Conservation (phyloP, 1,284 basidiomycete genomes). For the Calocybe gambosa region DNA sequence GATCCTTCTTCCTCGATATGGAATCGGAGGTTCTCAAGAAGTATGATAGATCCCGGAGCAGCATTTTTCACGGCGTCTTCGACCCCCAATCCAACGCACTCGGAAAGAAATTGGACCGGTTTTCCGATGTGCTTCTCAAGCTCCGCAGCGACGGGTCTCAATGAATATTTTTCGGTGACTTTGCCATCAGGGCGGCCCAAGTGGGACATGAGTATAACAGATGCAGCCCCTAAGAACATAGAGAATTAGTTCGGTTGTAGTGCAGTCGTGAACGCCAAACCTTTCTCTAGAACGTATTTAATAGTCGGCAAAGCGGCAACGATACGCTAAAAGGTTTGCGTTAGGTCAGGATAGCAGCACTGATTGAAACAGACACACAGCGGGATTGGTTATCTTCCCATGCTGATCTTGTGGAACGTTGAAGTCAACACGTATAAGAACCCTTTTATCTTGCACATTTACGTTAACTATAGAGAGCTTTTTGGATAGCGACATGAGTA, state of each 20-base stretch:
- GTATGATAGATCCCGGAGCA: conserved; percentile 74
- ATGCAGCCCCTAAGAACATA: conserved; percentile 65
- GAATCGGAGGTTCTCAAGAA: conserved; percentile 98
- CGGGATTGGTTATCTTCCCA: conserved; percentile 93
- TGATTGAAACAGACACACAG: conserved; percentile 48
- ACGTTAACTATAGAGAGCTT: conserved; percentile 93
- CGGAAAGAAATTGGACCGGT: conserved; percentile 77
- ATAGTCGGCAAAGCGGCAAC: conserved; percentile 95
- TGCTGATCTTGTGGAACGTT: conserved; percentile 87
- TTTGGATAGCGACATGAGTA: conserved; percentile 88
- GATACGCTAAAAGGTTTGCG: conserved; percentile 66
- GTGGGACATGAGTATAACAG: conserved; percentile 95
- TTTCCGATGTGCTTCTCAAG: conserved; percentile 66
- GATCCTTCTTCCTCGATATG: conserved; percentile 98
- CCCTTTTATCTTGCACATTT: conserved; percentile 85
- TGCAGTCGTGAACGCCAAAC: conserved; percentile 33
- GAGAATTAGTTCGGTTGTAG: conserved; percentile 7
- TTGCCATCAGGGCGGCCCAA: conserved; percentile 96
- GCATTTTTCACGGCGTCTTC: conserved; percentile 76
- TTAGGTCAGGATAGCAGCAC: background rate
- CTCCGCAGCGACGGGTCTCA: conserved; percentile 80
- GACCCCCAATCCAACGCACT: conserved; percentile 84
- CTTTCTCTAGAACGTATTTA: conserved; percentile 88
- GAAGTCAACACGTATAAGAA: conserved; percentile 97
- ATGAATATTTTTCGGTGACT: conserved; percentile 84